phyloP scores from a whole-genome alignment of 2,329 filamentous ascomycete genomes.

The Pyrenochaeta sp. region DNA sequence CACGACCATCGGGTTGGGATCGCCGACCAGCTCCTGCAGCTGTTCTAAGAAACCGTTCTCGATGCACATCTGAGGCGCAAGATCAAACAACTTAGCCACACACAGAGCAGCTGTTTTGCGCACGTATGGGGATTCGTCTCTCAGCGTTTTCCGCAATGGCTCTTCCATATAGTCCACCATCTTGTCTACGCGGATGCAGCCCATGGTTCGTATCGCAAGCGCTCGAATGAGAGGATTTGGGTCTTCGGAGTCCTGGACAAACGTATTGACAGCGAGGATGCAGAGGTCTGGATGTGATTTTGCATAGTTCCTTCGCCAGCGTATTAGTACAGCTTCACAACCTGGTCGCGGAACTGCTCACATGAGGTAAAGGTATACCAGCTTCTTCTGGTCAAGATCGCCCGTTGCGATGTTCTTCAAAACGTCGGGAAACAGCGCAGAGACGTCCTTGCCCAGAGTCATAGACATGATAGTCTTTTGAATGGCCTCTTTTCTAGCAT shows the following conservation, averaged over 20 bases:
- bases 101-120: conserved; percentile 98
- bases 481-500: conserved; percentile 86
- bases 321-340: conserved; percentile 11
- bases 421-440: conserved; percentile 94
- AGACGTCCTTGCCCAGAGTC: conserved; percentile 98
- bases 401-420: conserved; percentile 97
- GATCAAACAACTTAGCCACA: conserved; percentile 95
- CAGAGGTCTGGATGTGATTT: conserved; percentile 98
- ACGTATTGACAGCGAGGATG: conserved; percentile 98
- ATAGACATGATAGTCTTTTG: conserved; percentile 99
- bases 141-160: conserved; percentile 90
- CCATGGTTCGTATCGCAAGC: conserved; percentile 96
- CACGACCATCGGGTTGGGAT: conserved; percentile 98
- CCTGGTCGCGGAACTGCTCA: conserved; percentile 51
- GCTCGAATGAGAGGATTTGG: conserved; percentile 95
- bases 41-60: conserved; percentile 96
- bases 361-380: conserved; percentile 98
- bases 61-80: conserved; percentile 90
- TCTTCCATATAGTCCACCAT: conserved; percentile 99
- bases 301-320: conserved; percentile 83
- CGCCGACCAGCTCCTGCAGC: conserved; percentile 93
- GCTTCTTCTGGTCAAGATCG: conserved; percentile 98
- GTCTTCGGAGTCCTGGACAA: conserved; percentile 98
- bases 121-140: conserved; percentile 97
- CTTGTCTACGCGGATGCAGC: conserved; percentile 96